Conservation (phyloP, 495 filamentous ascomycete genomes). For the Aspergillus sparsus region DNA sequence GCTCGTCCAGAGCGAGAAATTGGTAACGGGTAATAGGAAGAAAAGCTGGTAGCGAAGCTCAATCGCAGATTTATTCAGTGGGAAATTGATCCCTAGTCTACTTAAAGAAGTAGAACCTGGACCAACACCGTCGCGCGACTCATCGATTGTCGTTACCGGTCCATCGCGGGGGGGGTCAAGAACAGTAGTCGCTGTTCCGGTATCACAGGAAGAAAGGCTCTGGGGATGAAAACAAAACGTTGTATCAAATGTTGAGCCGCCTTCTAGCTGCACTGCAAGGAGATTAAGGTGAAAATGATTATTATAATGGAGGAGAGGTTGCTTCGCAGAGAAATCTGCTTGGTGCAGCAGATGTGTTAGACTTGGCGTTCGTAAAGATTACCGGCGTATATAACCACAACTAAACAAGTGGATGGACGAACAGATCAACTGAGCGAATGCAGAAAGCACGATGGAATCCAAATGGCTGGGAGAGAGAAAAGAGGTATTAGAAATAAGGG, state of each 20-base stretch:
- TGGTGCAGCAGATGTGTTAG: slow-evolving; percentile 24
- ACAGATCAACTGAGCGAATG: slow-evolving; percentile 6
- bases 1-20: slow-evolving; percentile 23
- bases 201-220: slow-evolving; percentile 10
- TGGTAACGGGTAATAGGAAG: slow-evolving; percentile 25
- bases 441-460: neutral
- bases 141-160: slow-evolving; percentile 42
- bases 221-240: slow-evolving; percentile 2
- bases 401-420: slow-evolving; percentile 14
- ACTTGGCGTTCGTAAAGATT: slow-evolving; percentile 26
- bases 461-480: neutral
- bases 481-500: neutral
- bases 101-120: slow-evolving; percentile 38
- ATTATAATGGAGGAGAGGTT: neutral
- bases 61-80: slow-evolving; percentile 42
- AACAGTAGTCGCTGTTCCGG: slow-evolving; percentile 29
- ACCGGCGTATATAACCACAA: slow-evolving; percentile 22
- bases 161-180: slow-evolving; percentile 42
- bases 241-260: neutral
- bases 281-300: neutral
- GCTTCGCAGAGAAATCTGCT: slow-evolving; percentile 25
- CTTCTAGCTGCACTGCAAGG: neutral
- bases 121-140: slow-evolving; percentile 47
- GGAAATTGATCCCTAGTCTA: slow-evolving; percentile 26
- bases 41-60: slow-evolving; percentile 23